Percentiles rank a stretch among this genome's conserved stretches.
These are phyloP conservation scores for Neurospora hispaniola DNA, from an alignment of 495 filamentous ascomycete species.

Conservation along the genomic window DNA sequence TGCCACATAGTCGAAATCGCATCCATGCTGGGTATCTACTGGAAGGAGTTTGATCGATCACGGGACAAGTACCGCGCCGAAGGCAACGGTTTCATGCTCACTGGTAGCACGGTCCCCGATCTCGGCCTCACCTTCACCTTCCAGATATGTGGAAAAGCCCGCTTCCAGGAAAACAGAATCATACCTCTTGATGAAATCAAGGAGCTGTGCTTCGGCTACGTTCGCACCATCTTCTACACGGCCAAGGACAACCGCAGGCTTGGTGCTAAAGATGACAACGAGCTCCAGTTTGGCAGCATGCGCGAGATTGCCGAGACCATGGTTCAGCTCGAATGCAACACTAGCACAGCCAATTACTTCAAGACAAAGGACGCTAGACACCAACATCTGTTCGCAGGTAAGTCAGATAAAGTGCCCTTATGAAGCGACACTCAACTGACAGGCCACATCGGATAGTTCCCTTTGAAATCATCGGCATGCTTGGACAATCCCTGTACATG, in stretches of 20 bases:
- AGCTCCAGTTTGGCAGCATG: constrained; percentile 26
- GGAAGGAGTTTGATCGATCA: constrained; percentile 37
- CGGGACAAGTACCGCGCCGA: constrained; percentile 37
- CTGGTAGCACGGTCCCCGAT: constrained; percentile 29
- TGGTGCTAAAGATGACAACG: constrained; percentile 21
- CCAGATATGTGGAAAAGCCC: constrained; percentile 28
- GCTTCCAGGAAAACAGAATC: constrained; percentile 32
- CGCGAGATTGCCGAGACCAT: constrained; percentile 35
- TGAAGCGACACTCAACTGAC: too few species aligned
- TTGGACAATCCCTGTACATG: constrained; percentile 35
- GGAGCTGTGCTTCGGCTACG: constrained; percentile 35
- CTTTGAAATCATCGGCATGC: constrained; percentile 43
- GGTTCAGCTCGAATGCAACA: constrained; percentile 33
- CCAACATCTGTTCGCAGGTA: constrained; percentile 39
- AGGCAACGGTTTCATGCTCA: constrained; percentile 40
- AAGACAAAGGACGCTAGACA: constrained; percentile 20
- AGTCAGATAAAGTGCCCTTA: not conserved
- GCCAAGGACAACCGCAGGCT: constrained; percentile 23
- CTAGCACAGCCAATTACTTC: constrained; percentile 30
- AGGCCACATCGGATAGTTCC: constrained; percentile 10
- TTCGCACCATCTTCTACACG: constrained; percentile 34
- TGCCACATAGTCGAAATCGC: constrained; percentile 41
- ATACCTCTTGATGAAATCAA: constrained; percentile 37
- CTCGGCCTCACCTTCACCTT: constrained; percentile 39
- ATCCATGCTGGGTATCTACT: constrained; percentile 40